Evolutionary conservation across 2,329 filamentous ascomycete genomes (phyloP).

Genomic region (Pseudogymnoascus sp.): DNA sequence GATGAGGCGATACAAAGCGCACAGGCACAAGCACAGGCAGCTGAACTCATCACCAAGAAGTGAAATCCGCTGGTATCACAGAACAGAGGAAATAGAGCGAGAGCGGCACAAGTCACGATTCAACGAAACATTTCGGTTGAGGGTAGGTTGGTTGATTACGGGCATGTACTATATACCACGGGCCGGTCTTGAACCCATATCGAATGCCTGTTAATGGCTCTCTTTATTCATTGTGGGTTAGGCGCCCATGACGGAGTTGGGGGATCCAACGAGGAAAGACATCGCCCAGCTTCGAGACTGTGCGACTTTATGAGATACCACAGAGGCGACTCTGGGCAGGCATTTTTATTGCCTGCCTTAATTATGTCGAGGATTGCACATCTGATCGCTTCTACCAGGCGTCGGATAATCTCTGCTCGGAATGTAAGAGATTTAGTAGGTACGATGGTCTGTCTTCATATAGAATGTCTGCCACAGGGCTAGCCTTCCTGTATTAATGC

Average conservation of each 20-base stretch:
- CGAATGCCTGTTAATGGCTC: background rate
- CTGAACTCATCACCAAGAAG: background rate
- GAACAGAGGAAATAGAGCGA: background rate
- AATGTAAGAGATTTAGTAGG: background rate
- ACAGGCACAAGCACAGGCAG: background rate
- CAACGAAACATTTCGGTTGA: background rate
- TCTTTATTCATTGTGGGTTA: background rate
- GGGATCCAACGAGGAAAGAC: background rate
- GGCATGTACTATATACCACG: background rate
- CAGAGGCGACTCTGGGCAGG: background rate
- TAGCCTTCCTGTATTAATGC: background rate
- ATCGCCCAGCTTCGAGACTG: background rate
- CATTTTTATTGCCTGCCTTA: background rate
- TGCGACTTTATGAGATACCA: background rate
- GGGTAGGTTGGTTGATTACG: background rate
- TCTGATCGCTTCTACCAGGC: background rate
- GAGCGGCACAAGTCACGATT: background rate
- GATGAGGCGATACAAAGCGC: background rate
- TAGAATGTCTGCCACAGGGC: background rate
- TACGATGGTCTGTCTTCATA: background rate
- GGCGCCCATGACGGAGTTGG: background rate
- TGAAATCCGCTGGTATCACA: background rate
- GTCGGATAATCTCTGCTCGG: background rate
- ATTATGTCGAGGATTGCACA: background rate
- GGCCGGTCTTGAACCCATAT: background rate